Evolutionary conservation across 2,329 filamentous ascomycete genomes (phyloP), one percentile per base, ranked within the genome.

Genomic region (Xylaria sp.): DNA sequence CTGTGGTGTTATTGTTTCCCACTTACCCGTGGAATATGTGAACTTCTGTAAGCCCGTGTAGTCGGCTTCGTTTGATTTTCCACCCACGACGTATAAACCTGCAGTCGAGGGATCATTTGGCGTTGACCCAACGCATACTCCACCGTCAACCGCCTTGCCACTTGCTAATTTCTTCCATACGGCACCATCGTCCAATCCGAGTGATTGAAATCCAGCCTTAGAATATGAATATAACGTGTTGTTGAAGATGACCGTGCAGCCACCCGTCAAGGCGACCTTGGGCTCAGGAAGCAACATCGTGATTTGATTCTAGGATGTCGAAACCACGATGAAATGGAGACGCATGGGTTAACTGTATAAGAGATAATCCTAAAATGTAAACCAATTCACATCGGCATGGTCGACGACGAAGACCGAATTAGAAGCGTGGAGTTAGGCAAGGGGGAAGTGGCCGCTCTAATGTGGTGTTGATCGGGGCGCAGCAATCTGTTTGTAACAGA

Each of bases 191-290:
- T 87, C 82, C 72, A 98, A 82, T 13, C 85, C 81, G 72, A 98
- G 81, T 9, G 92, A 91, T 78, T 94, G 88, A 75, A 98, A 94
- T 34, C 89, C 92, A 56, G 88, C 82, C 9, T 89, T 82, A 6
- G 93, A 93, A 80, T 93, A 97, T 55, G 92, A 90, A 83, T 97
- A 98, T 63, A 98, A 88, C 13, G 90, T 94, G 80, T 94, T 90
- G 78, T 94, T 86, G 83, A 93, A 86, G 70, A 98, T 87, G 77
- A 92, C 89, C 67, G 94, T 94, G 82, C 95, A 98, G 76, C 93
- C 90, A 81, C 91, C 89, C 80, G 90, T 88, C 79, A 98, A 83
- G 71, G 90, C 84, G 78, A 89, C 86, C 63, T 87, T 83, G 62
- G 94, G 94, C 77, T 89, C 82, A 58, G 94, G 93, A 66, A 91